phyloP scores from a whole-genome alignment of 768 basidiomycete genomes.

The Mycena amicta region DNA sequence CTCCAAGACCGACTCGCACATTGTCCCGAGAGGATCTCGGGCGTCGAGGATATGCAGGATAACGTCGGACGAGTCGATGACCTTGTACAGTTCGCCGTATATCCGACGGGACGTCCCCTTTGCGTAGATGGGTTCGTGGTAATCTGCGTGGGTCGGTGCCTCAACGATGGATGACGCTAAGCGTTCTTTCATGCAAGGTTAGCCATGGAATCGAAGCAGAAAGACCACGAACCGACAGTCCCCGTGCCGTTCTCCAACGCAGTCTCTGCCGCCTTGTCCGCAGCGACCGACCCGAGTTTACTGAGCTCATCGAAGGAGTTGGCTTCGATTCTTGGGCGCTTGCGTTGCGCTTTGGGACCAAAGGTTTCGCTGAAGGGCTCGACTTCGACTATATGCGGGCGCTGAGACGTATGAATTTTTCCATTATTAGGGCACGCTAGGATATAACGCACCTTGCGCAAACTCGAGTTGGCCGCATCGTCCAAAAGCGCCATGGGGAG shows the following conservation, averaged over 20 bases:
- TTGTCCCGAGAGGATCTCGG: slow-evolving; percentile 91
- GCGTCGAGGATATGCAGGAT: slow-evolving; percentile 95
- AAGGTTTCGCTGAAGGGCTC: slow-evolving; percentile 95
- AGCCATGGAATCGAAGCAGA: no score
- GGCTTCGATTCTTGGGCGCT: slow-evolving; percentile 83
- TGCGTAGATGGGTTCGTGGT: slow-evolving; percentile 87
- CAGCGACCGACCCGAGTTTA: slow-evolving; percentile 58
- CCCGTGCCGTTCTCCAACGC: slow-evolving; percentile 40
- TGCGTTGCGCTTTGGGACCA: slow-evolving; percentile 94
- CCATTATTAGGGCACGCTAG: no score
- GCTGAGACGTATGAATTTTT: slow-evolving; percentile 56
- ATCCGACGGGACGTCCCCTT: slow-evolving; percentile 96
- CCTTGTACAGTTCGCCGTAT: slow-evolving; percentile 98
- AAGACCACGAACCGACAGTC: slow-evolving; percentile 44
- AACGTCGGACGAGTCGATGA: slow-evolving; percentile 98
- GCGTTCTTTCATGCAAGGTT: no score
- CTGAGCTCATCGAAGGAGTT: slow-evolving; percentile 92
- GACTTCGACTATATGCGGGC: slow-evolving; percentile 92
- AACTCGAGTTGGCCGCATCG: slow-evolving; percentile 80
- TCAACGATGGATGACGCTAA: slow-evolving; percentile 51
- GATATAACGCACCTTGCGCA: slow-evolving; percentile 61
- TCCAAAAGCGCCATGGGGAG: slow-evolving; percentile 95
- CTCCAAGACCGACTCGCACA: slow-evolving; percentile 92
- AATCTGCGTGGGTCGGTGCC: slow-evolving; percentile 71
- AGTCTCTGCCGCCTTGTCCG: slow-evolving; percentile 53